Evolutionary conservation across 495 filamentous ascomycete genomes (phyloP).

Genomic region (Penicillium malachiteum): DNA sequence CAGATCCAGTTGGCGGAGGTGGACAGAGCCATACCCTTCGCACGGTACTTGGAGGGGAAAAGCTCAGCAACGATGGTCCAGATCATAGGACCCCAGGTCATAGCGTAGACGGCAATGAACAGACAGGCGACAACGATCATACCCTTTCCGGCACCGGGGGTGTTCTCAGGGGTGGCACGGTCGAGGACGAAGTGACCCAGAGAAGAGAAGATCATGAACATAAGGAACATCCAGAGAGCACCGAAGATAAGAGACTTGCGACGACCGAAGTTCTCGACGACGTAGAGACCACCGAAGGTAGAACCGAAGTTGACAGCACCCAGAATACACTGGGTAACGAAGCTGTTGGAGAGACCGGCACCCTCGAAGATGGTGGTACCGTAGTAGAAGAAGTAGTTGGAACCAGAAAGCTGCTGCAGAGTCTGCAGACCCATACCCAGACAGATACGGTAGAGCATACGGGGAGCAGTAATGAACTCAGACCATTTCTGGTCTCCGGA

Average conservation of each 20-base stretch:
- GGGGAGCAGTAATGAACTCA: conserved; percentile 67
- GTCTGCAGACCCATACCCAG: conserved; percentile 69
- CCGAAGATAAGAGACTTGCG: conserved; percentile 66
- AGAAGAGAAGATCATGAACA: conserved; percentile 70
- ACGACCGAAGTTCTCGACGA: conserved; percentile 70
- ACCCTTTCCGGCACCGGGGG: conserved; percentile 63
- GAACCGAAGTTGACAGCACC: conserved; percentile 71
- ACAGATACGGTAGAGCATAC: conserved; percentile 69
- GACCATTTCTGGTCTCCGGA: conserved; percentile 59
- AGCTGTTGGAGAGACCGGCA: conserved; percentile 67
- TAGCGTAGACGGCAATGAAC: conserved; percentile 55
- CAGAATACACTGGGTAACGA: conserved; percentile 71
- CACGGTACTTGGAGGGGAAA: conserved; percentile 72
- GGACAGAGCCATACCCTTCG: conserved; percentile 68
- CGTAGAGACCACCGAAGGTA: conserved; percentile 69
- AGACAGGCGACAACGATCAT: conserved; percentile 75
- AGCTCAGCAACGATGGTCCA: conserved; percentile 80
- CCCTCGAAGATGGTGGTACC: conserved; percentile 72
- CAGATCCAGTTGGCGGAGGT: conserved; percentile 82
- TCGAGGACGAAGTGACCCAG: conserved; percentile 66
- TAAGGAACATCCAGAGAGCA: conserved; percentile 65
- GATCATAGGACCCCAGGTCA: conserved; percentile 77
- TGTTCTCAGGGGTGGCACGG: conserved; percentile 49
- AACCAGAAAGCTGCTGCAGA: conserved; percentile 66
- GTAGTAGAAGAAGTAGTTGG: conserved; percentile 81